phyloP scores from a whole-genome alignment of 2,329 filamentous ascomycete genomes.

The Aspergillus brasiliensis region DNA sequence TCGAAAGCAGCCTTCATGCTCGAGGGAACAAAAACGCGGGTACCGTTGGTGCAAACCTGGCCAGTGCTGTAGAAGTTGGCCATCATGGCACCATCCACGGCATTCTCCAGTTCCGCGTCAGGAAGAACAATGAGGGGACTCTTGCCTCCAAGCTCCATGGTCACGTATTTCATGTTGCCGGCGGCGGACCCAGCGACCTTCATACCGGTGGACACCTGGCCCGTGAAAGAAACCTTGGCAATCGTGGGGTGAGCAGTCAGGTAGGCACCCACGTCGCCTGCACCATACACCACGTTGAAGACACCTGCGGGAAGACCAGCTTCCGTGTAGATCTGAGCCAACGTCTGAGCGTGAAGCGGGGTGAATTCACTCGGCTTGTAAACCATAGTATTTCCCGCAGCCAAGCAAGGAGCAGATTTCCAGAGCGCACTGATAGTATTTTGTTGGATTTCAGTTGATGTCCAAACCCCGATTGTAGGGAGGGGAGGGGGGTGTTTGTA shows the following conservation, averaged over 20 bases:
- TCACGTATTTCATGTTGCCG: conserved; percentile 82
- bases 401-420: conserved; percentile 84
- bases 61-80: conserved; percentile 91
- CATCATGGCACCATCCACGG: conserved; percentile 90
- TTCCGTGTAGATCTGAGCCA: conserved; percentile 75
- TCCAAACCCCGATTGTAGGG: no score
- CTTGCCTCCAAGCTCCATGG: conserved; percentile 90
- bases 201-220: conserved; percentile 78
- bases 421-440: conserved; percentile 63
- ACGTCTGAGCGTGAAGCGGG: conserved; percentile 74
- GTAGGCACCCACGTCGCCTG: conserved; percentile 74
- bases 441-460: conserved; percentile 6
- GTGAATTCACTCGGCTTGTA: conserved; percentile 91
- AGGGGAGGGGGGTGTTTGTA: no score
- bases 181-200: conserved; percentile 78
- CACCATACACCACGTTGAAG: conserved; percentile 84
- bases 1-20: conserved; percentile 70
- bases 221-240: conserved; percentile 87
- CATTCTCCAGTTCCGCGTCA: conserved; percentile 74
- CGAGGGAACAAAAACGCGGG: conserved; percentile 77
- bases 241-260: conserved; percentile 72
- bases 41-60: conserved; percentile 92
- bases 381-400: conserved; percentile 85
- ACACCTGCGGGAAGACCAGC: conserved; percentile 79
- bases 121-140: conserved; percentile 78